Conservation (phyloP, 306 rosid genomes). For the Rosa multiflora region DNA sequence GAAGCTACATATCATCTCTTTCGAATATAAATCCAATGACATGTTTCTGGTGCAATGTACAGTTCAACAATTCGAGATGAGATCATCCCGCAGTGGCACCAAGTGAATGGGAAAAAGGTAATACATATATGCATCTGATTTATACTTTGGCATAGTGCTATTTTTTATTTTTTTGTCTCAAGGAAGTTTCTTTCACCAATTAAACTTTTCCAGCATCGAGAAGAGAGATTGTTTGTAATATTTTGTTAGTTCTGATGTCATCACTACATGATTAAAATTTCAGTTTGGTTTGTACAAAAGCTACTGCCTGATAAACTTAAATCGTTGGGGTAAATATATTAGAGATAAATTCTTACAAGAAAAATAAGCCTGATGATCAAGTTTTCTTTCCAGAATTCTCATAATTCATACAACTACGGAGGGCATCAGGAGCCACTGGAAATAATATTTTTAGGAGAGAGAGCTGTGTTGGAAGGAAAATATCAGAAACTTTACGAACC, state of each 20-base stretch:
- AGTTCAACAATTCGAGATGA: constrained; percentile 72
- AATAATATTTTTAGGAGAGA: constrained; percentile 64
- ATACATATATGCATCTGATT: constrained; percentile 13
- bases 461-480: constrained; percentile 75
- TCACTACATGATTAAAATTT: background rate
- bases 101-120: constrained; percentile 35
- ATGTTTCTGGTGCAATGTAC: constrained; percentile 21
- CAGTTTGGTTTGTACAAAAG: background rate
- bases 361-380: background rate
- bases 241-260: background rate
- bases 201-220: background rate
- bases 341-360: background rate
- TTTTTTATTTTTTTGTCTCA: constrained; percentile 39
- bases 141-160: constrained; percentile 52
- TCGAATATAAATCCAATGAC: constrained; percentile 13
- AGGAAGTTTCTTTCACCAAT: constrained; percentile 33
- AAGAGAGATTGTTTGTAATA: background rate
- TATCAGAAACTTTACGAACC: constrained; percentile 71
- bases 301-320: background rate
- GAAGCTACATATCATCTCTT: constrained; percentile 4
- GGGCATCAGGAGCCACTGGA: constrained; percentile 17
- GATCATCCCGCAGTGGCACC: constrained; percentile 54
- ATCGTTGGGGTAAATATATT: background rate
- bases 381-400: background rate
- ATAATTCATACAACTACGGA: background rate